Evolutionary conservation across 495 filamentous ascomycete genomes (phyloP).

Genomic region (Penicillium paxilli): DNA sequence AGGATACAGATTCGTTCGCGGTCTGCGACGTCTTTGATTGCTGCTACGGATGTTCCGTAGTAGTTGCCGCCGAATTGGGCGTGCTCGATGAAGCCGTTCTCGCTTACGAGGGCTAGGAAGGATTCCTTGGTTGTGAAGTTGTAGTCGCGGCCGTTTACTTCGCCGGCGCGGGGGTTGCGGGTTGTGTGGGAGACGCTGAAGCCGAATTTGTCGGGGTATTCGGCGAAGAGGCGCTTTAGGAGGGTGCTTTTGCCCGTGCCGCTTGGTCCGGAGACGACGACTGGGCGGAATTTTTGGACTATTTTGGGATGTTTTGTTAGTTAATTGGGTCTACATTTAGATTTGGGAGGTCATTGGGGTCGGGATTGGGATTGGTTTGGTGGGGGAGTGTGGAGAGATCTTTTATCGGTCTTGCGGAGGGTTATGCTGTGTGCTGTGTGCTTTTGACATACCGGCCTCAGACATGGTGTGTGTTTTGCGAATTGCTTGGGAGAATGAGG

Average conservation of each 20-base stretch:
- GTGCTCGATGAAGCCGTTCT: constrained; percentile 83
- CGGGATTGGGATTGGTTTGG: neutral
- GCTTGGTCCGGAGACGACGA: constrained; percentile 84
- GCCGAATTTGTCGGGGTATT: constrained; percentile 72
- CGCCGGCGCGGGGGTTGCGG: constrained; percentile 71
- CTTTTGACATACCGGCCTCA: constrained; percentile 23
- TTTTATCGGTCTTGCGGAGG: too few species aligned
- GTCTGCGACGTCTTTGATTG: constrained; percentile 70
- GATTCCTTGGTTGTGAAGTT: constrained; percentile 70
- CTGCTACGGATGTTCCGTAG: constrained; percentile 81
- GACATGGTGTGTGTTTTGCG: constrained; percentile 25
- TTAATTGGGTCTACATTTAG: neutral
- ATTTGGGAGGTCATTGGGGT: neutral
- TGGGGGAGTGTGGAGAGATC: too few species aligned
- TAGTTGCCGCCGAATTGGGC: constrained; percentile 84
- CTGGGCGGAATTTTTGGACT: constrained; percentile 55
- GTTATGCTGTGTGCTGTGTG: neutral
- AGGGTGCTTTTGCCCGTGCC: constrained; percentile 90
- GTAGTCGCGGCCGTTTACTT: constrained; percentile 77
- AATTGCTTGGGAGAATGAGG: neutral
- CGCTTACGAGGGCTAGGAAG: constrained; percentile 66
- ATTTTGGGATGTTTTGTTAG: neutral
- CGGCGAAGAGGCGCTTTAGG: constrained; percentile 66
- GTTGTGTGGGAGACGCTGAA: constrained; percentile 90
- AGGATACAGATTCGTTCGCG: constrained; percentile 50